Evolutionary conservation across 768 basidiomycete species (phyloP).

Genomic region (Lactarius akahatsu): DNA sequence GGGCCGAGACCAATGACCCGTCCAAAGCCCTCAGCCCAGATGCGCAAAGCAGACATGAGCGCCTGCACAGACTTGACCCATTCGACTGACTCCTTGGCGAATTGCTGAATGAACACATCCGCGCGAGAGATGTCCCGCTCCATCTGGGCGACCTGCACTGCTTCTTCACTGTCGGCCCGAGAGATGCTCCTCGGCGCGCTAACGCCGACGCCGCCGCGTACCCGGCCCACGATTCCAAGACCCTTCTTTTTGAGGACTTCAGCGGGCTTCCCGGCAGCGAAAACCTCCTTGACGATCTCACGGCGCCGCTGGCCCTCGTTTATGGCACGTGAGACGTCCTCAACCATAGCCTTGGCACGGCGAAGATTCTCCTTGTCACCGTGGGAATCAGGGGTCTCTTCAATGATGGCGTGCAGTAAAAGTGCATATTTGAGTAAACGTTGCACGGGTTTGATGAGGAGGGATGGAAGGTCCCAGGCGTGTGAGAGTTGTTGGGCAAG

Average conservation of each 20-base stretch:
- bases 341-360: slow-evolving; percentile 56
- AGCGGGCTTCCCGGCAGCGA: slow-evolving; percentile 37
- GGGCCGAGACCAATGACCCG: slow-evolving; percentile 32
- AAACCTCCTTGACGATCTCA: slow-evolving; percentile 77
- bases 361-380: slow-evolving; percentile 60
- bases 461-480: slow-evolving; percentile 89
- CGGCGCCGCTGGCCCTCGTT: slow-evolving; percentile 75
- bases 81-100: slow-evolving; percentile 25
- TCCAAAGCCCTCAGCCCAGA: slow-evolving; percentile 29
- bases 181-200: slow-evolving; percentile 50
- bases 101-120: slow-evolving; percentile 20
- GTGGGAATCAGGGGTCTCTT: slow-evolving; percentile 69
- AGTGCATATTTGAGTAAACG: slow-evolving; percentile 93
- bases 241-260: slow-evolving; percentile 37
- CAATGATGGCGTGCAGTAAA: slow-evolving; percentile 72
- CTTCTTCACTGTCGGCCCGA: slow-evolving; percentile 38
- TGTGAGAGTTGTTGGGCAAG: slow-evolving; percentile 73
- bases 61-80: slow-evolving; percentile 24
- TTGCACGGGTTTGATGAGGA: slow-evolving; percentile 97
- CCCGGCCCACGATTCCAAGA: slow-evolving; percentile 53
- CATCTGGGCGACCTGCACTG: slow-evolving; percentile 21
- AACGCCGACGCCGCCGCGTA: slow-evolving; percentile 63
- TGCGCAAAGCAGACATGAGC: slow-evolving; percentile 14
- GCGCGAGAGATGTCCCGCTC: slow-evolving; percentile 20
- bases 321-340: slow-evolving; percentile 70